These are phyloP conservation scores for Oryza nivara DNA, from an alignment of 176 grass and related monocot genomes.

Conservation along the genomic window DNA sequence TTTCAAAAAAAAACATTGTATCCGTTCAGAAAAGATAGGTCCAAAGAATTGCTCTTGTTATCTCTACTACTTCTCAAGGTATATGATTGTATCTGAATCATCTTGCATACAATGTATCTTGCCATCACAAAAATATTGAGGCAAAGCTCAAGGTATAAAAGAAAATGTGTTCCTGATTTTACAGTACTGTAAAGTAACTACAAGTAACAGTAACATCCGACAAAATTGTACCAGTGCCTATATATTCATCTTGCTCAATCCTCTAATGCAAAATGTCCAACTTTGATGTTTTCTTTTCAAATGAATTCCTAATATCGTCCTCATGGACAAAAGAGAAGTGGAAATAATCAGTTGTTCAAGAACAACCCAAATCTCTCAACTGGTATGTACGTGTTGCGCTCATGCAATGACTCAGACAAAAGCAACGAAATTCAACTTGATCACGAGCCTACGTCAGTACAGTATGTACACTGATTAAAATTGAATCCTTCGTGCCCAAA, in stretches of 20 bases:
- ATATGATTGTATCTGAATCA: background rate
- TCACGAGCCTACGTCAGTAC: background rate
- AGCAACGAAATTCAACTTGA: background rate
- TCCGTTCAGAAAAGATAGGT: background rate
- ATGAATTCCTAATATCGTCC: no score
- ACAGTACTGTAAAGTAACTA: background rate
- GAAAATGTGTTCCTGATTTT: no score
- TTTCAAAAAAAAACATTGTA: no score
- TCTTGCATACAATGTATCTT: background rate
- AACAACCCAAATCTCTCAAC: background rate
- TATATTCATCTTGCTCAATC: background rate
- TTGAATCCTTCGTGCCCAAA: background rate
- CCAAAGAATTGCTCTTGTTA: background rate
- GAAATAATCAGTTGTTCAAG: background rate
- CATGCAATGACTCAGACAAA: background rate
- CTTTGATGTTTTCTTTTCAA: background rate
- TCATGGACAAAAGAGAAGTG: no score
- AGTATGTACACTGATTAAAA: background rate
- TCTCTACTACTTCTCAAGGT: background rate
- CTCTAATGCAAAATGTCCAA: background rate
- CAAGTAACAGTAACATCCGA: background rate
- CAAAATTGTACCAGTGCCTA: no score
- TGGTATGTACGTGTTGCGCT: background rate
- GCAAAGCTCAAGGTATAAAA: no score
- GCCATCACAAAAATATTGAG: no score